Evolutionary conservation across 495 filamentous ascomycete species (phyloP).

Genomic region (Penicillium steckii): DNA sequence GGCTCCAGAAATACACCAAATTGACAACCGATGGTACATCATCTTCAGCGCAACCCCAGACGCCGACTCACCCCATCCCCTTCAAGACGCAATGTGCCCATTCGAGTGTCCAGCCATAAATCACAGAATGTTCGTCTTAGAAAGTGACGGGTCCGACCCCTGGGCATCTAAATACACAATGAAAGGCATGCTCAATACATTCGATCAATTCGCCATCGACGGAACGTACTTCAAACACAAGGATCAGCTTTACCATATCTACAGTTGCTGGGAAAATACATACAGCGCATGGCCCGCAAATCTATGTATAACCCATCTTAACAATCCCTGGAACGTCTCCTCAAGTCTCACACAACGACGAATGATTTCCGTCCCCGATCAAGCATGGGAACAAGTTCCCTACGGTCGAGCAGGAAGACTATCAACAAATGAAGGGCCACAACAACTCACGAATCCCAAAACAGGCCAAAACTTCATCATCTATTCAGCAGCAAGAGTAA

Average conservation of each 20-base stretch:
- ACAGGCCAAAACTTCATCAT: constrained; percentile 44
- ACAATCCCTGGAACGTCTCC: constrained; percentile 42
- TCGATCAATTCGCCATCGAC: constrained; percentile 52
- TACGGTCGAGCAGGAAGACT: constrained; percentile 44
- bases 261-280: constrained; percentile 47
- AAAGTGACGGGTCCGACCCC: constrained; percentile 35
- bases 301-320: constrained; percentile 45
- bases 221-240: constrained; percentile 47
- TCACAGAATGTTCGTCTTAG: constrained; percentile 52
- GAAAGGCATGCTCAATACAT: constrained; percentile 47
- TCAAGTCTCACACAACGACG: constrained; percentile 41
- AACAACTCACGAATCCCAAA: constrained; percentile 49
- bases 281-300: constrained; percentile 50
- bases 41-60: constrained; percentile 51
- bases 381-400: constrained; percentile 49
- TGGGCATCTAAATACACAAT: constrained; percentile 40
- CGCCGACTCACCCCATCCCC: constrained; percentile 38
- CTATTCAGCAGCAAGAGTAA: constrained; percentile 45
- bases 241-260: constrained; percentile 46
- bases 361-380: constrained; percentile 41
- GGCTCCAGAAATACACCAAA: constrained; percentile 49
- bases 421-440: constrained; percentile 47
- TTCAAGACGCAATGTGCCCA: constrained; percentile 27
- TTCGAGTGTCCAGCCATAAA: constrained; percentile 41
- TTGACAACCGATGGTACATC: constrained; percentile 47